phyloP scores from a whole-genome alignment of 2,329 filamentous ascomycete genomes.

The Neopestalotiopsis sp. region DNA sequence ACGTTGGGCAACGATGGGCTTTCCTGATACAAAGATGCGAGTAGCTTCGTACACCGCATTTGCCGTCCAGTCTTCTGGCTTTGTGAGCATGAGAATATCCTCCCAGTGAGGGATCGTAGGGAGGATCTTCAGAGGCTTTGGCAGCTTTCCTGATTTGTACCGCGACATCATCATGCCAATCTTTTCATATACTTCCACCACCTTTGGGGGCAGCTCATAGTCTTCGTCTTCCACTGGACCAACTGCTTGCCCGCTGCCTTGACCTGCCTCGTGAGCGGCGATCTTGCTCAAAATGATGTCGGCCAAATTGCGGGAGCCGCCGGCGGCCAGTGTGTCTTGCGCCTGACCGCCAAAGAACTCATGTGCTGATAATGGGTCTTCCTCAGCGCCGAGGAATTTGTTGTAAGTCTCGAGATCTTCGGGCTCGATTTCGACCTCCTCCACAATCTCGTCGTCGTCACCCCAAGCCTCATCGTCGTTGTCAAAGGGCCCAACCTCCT shows the following conservation, averaged over 20 bases:
- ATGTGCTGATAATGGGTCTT: slow-evolving; percentile 71
- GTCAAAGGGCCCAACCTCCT: slow-evolving; percentile 52
- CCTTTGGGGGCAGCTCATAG: slow-evolving; percentile 86
- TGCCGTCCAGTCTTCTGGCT: slow-evolving; percentile 73
- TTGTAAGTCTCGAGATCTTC: slow-evolving; percentile 90
- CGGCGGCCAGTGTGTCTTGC: slow-evolving; percentile 49
- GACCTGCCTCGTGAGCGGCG: slow-evolving; percentile 81
- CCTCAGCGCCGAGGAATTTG: slow-evolving; percentile 79
- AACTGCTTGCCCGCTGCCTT: slow-evolving; percentile 55
- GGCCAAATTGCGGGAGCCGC: slow-evolving; percentile 78
- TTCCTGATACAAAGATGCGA: slow-evolving; percentile 87
- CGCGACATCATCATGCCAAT: slow-evolving; percentile 87
- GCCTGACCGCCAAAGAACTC: slow-evolving; percentile 61
- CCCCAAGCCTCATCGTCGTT: slow-evolving; percentile 59
- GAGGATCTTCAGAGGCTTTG: slow-evolving; percentile 96
- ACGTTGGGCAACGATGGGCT: slow-evolving; percentile 78
- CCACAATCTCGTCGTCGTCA: slow-evolving; percentile 82
- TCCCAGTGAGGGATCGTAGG: slow-evolving; percentile 93
- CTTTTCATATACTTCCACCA: slow-evolving; percentile 93
- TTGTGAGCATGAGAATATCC: slow-evolving; percentile 81
- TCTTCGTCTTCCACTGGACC: slow-evolving; percentile 78
- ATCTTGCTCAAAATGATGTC: slow-evolving; percentile 96
- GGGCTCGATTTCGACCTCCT: slow-evolving; percentile 83
- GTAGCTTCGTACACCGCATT: slow-evolving; percentile 89
- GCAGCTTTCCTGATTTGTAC: slow-evolving; percentile 94